Evolutionary conservation across 2,329 filamentous ascomycete genomes (phyloP), one percentile per base, ranked within the genome.

Genomic region (Boeremia lycopersici): DNA sequence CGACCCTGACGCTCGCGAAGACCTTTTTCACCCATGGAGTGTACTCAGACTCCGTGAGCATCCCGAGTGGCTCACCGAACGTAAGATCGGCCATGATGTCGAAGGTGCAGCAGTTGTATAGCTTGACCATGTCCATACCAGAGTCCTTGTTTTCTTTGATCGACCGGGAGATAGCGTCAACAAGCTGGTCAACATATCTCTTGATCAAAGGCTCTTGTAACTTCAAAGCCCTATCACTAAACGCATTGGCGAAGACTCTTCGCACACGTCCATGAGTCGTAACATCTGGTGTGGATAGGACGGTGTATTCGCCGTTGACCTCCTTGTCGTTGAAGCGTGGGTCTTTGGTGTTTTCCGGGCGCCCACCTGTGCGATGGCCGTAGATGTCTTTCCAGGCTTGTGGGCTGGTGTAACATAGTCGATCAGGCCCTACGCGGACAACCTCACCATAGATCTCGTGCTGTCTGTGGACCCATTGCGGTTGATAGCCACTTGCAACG

Each of bases 21-120:
- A 44, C 39, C 48, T 71, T 62, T 6, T 62, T 54, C 8, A 73
- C 69, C 75, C 73, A 76, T 1, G 69, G 63, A 26, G 65, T 61
- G 43, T 72, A 71, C 34, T 70, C 62, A 1, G 51, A 56, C 2
- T 62, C 63, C 1, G 63, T 56, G 12, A 75, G 67, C 61, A 73
- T 66, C 15, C 69, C 58, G 2, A 74, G 57, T 3, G 69, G 50
- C 29, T 72, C 69, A 10, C 70, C 65, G 48, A 73, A 74, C n/a
- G 70, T 65, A 8, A 73, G 59, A 44, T 74, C 68, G 25, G 63
- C 65, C 67, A 73, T 74, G 42, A 74, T 34, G 19, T 63, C 43
- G 23, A 45, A 45, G 4, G 43, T 36, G 8, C 11, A 15, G 23
- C 12, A 71, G 58, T 73, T 73, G 60, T 64, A 72, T 38, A 66